phyloP scores from a whole-genome alignment of 1,284 basidiomycete genomes.

The Cronartium quercuum region DNA sequence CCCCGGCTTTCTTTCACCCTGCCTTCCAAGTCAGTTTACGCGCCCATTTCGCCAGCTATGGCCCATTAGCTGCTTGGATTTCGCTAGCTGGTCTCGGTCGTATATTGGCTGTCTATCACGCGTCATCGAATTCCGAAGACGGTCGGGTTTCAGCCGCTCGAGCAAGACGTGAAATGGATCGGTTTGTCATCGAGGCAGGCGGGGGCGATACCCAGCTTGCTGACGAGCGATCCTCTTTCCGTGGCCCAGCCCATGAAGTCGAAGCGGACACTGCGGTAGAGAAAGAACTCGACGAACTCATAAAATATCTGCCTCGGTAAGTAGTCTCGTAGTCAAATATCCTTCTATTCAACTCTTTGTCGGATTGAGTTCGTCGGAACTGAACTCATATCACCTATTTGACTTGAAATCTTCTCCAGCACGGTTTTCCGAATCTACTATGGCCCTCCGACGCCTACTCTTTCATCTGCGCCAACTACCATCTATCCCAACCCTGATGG shows the following conservation, averaged over 20 bases:
- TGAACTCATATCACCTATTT: not conserved
- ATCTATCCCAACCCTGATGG: slow-evolving; percentile 49
- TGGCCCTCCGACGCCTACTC: slow-evolving; percentile 50
- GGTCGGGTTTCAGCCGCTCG: not conserved
- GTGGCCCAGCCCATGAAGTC: not conserved
- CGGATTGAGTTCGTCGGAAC: not conserved
- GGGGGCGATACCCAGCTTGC: not conserved
- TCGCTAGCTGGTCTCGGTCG: slow-evolving; percentile 8
- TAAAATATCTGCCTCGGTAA: not conserved
- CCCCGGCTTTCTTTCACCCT: slow-evolving; percentile 14
- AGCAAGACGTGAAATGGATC: slow-evolving; percentile 25
- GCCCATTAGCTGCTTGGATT: slow-evolving; percentile 4
- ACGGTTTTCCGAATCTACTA: slow-evolving; percentile 25
- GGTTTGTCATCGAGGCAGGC: slow-evolving; percentile 12
- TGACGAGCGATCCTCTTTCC: not conserved
- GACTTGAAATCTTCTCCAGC: not conserved
- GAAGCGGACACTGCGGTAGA: not conserved
- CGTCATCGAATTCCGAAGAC: not conserved
- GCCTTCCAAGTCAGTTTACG: slow-evolving; percentile 16
- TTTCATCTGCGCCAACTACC: slow-evolving; percentile 52
- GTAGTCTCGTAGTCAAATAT: no score
- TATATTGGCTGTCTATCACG: slow-evolving; percentile 22
- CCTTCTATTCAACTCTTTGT: no score
- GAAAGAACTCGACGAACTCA: not conserved
- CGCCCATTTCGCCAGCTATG: slow-evolving; percentile 29